Conservation (phyloP, 2,329 filamentous ascomycete species). For the Helminthosporium solani region DNA sequence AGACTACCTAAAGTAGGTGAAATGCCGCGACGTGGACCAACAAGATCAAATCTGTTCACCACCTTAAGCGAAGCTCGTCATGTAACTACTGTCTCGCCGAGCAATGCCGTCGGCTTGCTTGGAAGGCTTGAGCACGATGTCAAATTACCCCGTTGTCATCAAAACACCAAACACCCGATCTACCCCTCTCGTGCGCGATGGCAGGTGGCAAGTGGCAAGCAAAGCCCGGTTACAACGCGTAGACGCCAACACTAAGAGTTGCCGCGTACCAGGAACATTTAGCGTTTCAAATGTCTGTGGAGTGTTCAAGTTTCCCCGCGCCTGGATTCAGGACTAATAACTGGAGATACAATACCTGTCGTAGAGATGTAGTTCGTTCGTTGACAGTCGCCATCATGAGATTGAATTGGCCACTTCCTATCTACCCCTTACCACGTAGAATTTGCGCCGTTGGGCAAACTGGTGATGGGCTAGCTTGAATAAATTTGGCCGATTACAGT, state of each 20-base stretch:
- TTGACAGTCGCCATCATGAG: slow-evolving; percentile 11
- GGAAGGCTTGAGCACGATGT: slow-evolving; percentile 17
- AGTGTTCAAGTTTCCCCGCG: slow-evolving; percentile 19
- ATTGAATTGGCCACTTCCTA: slow-evolving; percentile 21
- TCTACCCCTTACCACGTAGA: slow-evolving; percentile 17
- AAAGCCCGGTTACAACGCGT: not conserved
- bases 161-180: not conserved
- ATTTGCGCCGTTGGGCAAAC: slow-evolving; percentile 19
- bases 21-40: slow-evolving; percentile 6
- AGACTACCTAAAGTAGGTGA: slow-evolving; percentile 9
- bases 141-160: slow-evolving; percentile 8
- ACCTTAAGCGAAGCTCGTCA: slow-evolving; percentile 1
- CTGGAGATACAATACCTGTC: slow-evolving; percentile 13
- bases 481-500: slow-evolving; percentile 17
- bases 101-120: slow-evolving; percentile 7
- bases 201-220: not conserved
- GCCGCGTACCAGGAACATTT: slow-evolving; percentile 2
- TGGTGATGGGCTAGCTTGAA: slow-evolving; percentile 11
- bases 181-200: not conserved
- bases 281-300: slow-evolving; percentile 14
- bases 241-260: not conserved
- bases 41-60: slow-evolving; percentile 5
- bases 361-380: slow-evolving; percentile 11
- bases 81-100: slow-evolving; percentile 3
- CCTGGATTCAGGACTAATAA: slow-evolving; percentile 11